Conservation (phyloP, 371 early-diverging fungal species). For the Capillidium heterosporum region DNA sequence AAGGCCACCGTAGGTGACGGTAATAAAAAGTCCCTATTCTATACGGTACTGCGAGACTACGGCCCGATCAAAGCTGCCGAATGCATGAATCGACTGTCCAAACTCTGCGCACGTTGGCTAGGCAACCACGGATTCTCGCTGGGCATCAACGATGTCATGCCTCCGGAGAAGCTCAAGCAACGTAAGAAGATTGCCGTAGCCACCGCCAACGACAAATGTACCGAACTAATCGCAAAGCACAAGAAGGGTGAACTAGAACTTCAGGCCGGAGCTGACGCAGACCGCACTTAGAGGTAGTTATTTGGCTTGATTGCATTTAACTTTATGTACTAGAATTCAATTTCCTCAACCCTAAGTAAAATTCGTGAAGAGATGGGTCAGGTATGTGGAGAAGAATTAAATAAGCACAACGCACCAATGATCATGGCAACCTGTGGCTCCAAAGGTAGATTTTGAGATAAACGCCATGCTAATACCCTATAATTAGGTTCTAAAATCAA, state of each 20-base stretch:
- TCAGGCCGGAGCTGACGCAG: slow-evolving; percentile 76
- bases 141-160: slow-evolving; percentile 96
- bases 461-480: too few species aligned
- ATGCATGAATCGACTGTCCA: slow-evolving; percentile 90
- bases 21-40: slow-evolving; percentile 87
- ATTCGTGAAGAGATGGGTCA: slow-evolving; percentile 95
- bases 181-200: slow-evolving; percentile 66
- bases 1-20: slow-evolving; percentile 97
- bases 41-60: slow-evolving; percentile 81
- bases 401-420: slow-evolving; percentile 88
- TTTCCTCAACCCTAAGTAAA: slow-evolving; percentile 76
- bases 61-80: slow-evolving; percentile 72
- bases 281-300: slow-evolving; percentile 69
- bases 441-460: slow-evolving; percentile 46
- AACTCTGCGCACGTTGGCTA: slow-evolving; percentile 83
- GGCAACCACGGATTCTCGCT: slow-evolving; percentile 95
- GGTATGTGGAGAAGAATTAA: slow-evolving; percentile 85
- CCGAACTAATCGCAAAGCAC: slow-evolving; percentile 58
- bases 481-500: slow-evolving; percentile 98
- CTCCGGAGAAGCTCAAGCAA: slow-evolving; percentile 48
- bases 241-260: slow-evolving; percentile 52
- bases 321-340: slow-evolving; percentile 22
- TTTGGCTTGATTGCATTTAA: slow-evolving; percentile 8
- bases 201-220: slow-evolving; percentile 70
- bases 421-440: slow-evolving; percentile 98